phyloP scores from a whole-genome alignment of 306 rosid genomes.

The Biancaea sappan region DNA sequence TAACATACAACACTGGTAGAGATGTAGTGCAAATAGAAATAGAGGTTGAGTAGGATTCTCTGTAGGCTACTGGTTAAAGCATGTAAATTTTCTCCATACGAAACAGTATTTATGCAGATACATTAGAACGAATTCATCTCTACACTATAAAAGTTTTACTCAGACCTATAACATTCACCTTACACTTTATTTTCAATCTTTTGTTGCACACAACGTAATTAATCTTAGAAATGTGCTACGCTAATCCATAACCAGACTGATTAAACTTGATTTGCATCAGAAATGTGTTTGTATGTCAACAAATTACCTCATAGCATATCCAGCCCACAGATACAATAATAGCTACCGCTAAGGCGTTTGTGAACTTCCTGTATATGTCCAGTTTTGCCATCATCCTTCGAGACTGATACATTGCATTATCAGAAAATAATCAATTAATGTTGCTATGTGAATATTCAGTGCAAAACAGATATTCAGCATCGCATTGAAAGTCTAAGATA shows the following conservation, averaged over 20 bases:
- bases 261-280: neutral
- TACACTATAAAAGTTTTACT: neutral
- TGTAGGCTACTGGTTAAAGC: neutral
- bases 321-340: slow-evolving; percentile 91
- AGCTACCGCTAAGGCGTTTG: slow-evolving; percentile 88
- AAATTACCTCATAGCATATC: slow-evolving; percentile 90
- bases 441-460: neutral
- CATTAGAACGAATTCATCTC: neutral
- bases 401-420: slow-evolving; percentile 55
- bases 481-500: slow-evolving; percentile 10
- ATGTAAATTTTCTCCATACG: neutral
- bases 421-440: slow-evolving; percentile 17
- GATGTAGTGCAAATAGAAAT: neutral
- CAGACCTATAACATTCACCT: neutral
- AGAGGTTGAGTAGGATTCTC: neutral
- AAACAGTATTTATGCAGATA: neutral
- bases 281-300: slow-evolving; percentile 7
- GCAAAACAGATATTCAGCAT: slow-evolving; percentile 21
- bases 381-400: slow-evolving; percentile 82
- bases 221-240: neutral
- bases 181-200: neutral
- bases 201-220: neutral
- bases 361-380: slow-evolving; percentile 88
- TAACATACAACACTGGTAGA: slow-evolving; percentile 15
- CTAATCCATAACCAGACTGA: neutral